A percentile compares a stretch with the other conserved stretches of the same genome.
These are phyloP conservation scores for Sporothrix dimorphospora DNA, from an alignment of 2,329 filamentous ascomycete species.

Conservation along the genomic window DNA sequence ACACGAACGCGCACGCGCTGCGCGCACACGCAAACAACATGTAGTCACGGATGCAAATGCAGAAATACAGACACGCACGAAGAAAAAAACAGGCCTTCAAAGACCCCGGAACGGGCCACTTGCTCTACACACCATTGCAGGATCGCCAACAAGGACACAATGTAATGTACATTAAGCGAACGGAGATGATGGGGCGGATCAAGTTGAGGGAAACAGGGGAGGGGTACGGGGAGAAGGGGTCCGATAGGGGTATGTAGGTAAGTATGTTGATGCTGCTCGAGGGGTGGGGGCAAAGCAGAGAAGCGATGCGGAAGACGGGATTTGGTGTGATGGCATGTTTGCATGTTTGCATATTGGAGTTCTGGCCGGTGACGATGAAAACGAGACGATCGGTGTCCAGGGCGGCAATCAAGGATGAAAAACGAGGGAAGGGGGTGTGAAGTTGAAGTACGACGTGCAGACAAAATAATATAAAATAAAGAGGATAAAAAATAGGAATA, in stretches of 20 bases:
- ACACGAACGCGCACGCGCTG: constrained; percentile 14
- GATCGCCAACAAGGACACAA: constrained; percentile 19
- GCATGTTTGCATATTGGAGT: constrained; percentile 3
- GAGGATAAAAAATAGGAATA: neutral
- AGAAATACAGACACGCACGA: constrained; percentile 9
- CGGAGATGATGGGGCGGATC: constrained; percentile 10
- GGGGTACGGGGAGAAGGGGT: constrained; percentile 4
- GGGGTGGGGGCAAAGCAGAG: constrained; percentile 5
- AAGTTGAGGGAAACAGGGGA: neutral
- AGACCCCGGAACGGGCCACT: neutral
- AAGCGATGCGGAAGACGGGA: neutral
- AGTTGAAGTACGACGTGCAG: neutral
- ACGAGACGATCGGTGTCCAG: constrained; percentile 7
- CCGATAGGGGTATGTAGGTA: neutral
- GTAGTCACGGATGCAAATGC: neutral
- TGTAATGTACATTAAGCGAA: constrained; percentile 4
- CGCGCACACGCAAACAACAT: neutral
- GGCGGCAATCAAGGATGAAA: neutral
- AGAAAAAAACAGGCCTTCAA: neutral
- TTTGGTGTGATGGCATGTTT: constrained; percentile 9
- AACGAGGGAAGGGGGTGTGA: neutral
- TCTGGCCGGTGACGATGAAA: neutral
- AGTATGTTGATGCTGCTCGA: neutral
- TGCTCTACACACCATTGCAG: constrained; percentile 5
- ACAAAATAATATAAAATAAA: constrained; percentile 1